These are phyloP conservation scores for Babesia sp. DNA, from an alignment of 169 alveolate species.

Conservation along the genomic window DNA sequence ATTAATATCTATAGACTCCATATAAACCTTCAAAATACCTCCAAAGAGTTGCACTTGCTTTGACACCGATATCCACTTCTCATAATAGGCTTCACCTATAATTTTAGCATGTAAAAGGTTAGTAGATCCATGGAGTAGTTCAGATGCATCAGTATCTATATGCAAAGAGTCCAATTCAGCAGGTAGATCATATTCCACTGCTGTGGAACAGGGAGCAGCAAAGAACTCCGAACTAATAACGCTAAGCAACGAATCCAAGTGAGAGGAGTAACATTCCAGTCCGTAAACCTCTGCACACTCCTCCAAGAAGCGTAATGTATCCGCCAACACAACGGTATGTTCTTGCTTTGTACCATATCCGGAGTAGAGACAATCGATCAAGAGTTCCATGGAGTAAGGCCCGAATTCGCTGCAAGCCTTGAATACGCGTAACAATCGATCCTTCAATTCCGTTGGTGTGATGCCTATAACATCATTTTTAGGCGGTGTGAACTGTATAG, in stretches of 20 bases:
- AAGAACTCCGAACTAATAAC: conserved; percentile 47
- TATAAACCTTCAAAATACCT: conserved; percentile 25
- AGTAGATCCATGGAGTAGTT: too few relatives aligned
- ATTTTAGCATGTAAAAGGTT: conserved; percentile 3
- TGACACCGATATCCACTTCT: conserved; percentile 35
- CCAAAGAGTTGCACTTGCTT: conserved; percentile 44
- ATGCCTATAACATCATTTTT: conserved; percentile 56
- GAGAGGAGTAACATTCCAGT: conserved; percentile 6
- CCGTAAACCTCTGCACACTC: conserved; percentile 49
- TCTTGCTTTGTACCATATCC: conserved; percentile 38
- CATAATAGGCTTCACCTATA: conserved; percentile 30
- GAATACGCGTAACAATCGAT: conserved; percentile 26
- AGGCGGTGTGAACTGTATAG: conserved; percentile 65
- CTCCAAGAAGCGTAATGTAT: conserved; percentile 31
- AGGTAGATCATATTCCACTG: background rate
- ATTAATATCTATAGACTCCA: conserved; percentile 17
- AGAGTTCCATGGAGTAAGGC: conserved; percentile 39
- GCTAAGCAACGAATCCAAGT: conserved; percentile 25
- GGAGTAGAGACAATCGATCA: conserved; percentile 57
- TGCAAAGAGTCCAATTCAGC: background rate
- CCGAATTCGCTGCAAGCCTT: conserved; percentile 35
- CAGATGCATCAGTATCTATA: background rate
- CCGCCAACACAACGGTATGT: conserved; percentile 23
- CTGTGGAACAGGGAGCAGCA: background rate
- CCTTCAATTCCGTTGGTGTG: conserved; percentile 51